These are phyloP conservation scores for Chenopodium formosanum DNA, from an alignment of 148 eudicot genomes.

Conservation along the genomic window DNA sequence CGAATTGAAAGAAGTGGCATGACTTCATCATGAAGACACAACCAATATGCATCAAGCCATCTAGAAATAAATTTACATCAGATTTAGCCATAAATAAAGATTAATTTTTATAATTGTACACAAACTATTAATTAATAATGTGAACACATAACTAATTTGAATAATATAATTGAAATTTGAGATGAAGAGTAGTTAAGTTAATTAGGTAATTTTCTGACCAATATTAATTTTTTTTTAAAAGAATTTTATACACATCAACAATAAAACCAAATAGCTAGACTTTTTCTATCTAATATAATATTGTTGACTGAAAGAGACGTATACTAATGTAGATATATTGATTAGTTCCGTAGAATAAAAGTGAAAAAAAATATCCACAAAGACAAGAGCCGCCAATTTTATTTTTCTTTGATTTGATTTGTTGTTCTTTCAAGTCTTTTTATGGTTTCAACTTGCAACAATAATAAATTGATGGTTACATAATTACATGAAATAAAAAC, in stretches of 20 bases:
- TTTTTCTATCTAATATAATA: not conserved
- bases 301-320: not conserved
- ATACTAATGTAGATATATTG: not conserved
- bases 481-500: not conserved
- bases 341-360: not conserved
- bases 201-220: too few relatives aligned
- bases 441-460: not conserved
- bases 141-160: too few relatives aligned
- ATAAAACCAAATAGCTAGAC: not conserved
- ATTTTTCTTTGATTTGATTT: not conserved
- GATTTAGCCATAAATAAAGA: too few relatives aligned
- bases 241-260: not conserved
- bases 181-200: too few relatives aligned
- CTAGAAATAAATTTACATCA: too few relatives aligned
- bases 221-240: too few relatives aligned
- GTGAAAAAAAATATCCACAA: not conserved
- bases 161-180: too few relatives aligned
- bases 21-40: too few relatives aligned
- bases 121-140: too few relatives aligned
- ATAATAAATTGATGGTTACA: constrained; percentile 11
- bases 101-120: too few relatives aligned
- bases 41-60: too few relatives aligned
- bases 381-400: not conserved
- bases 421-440: not conserved
- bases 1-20: too few relatives aligned